Base-by-base conservation (phyloP, 108 stramenopile genomes). In the Nitzschia inconspicua region DNA sequence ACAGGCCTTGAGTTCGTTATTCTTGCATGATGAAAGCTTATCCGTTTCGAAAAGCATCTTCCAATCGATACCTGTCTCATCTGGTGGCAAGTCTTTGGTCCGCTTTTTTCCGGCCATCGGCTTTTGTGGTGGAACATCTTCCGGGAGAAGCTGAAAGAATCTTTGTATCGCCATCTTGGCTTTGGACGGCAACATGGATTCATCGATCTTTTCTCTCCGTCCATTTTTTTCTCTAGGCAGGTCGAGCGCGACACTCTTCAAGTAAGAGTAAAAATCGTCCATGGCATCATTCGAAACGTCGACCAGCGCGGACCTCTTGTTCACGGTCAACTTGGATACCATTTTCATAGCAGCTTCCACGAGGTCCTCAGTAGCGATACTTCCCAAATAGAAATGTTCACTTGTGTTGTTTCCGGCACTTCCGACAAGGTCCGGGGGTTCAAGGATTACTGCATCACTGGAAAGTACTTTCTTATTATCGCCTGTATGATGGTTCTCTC, bases 271-370 rank as follows among this genome's bases (percentile, higher is more conserved):
- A 51, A 87, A 88, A 46, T 80, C 51, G 13, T 48, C 69, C 1
- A 91, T 64, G n/a, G 54, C 73, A 9, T 83, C 84, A 66, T 91
- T 91, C 44, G 85, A 65, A 57, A 88, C 82, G 35, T 76, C 56
- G 42, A 70, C 72, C 13, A 57, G 86, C 82, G 35, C 72, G 52
- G 42, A 70, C 72, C 13, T 81, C 84, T 24, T 76, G 41, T 27
- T 66, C 66, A 11, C 70, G 13, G 22, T 30, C 55, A 25, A 47
- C 53, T 39, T 4, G 70, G 34, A 26, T 43, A 91, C 75, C 58
- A 91, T 57, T 11, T 62, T 56, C 11, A 67, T 72, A 3, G 84
- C 80, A n/a, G 85, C 79, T 16, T 83, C 55, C 2, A 90, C 79
- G 16, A 70, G 60, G 11, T 41, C 58, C 40, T 62, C 57, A 8